Evolutionary conservation across 768 basidiomycete genomes (phyloP).

Genomic region (Termitomyces sp.): DNA sequence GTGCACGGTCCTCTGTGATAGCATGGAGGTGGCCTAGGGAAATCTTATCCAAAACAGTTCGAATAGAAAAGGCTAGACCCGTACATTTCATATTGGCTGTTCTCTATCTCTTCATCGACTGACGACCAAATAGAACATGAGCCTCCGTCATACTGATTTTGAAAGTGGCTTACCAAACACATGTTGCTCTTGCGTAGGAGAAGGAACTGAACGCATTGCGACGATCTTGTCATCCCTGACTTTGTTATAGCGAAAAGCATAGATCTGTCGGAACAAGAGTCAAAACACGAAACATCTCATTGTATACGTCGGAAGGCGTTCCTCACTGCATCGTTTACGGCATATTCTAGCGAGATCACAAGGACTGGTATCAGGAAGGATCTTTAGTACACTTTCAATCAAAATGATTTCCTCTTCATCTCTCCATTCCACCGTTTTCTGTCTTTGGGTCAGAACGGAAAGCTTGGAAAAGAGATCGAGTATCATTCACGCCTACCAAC

Average conservation of each 20-base stretch:
- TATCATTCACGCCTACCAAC: not conserved
- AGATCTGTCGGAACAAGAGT: slow-evolving; percentile 18
- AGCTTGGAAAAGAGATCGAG: not conserved
- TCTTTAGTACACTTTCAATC: slow-evolving; percentile 33
- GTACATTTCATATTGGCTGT: slow-evolving; percentile 1
- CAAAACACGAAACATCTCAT: slow-evolving; percentile 7
- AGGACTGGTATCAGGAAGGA: slow-evolving; percentile 42
- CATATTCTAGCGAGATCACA: slow-evolving; percentile 49
- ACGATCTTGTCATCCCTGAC: slow-evolving; percentile 4
- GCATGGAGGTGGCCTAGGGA: slow-evolving; percentile 33
- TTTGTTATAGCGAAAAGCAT: slow-evolving; percentile 18
- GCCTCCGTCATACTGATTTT: not conserved
- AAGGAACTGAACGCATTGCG: not conserved
- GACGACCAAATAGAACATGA: not conserved
- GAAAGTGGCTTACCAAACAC: not conserved
- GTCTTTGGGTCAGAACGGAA: not conserved
- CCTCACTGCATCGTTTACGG: slow-evolving; percentile 42
- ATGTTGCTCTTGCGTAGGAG: not conserved
- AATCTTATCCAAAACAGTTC: not conserved
- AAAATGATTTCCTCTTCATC: slow-evolving; percentile 18
- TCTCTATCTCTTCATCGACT: slow-evolving; percentile 3
- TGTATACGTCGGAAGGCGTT: slow-evolving; percentile 4
- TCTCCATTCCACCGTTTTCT: slow-evolving; percentile 24
- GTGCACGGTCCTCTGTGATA: slow-evolving; percentile 47
- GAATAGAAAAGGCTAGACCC: not conserved